Evolutionary conservation across 2,329 filamentous ascomycete species (phyloP).

Genomic region (Trichoderma hamatum): DNA sequence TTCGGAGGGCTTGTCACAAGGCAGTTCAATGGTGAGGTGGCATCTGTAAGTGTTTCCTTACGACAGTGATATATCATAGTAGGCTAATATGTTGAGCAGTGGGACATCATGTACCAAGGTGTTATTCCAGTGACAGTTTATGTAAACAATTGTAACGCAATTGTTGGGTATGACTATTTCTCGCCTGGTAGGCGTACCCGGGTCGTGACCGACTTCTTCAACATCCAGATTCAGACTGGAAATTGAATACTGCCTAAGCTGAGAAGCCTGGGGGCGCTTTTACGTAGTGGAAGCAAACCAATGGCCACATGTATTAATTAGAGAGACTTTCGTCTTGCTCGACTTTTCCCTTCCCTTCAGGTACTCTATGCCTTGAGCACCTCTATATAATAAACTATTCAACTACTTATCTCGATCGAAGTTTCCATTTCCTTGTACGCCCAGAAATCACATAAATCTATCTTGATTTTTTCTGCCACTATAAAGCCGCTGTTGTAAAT

Average conservation of each 20-base stretch:
- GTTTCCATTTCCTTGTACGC: background rate
- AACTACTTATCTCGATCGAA: background rate
- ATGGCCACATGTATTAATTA: background rate
- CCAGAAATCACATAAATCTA: conserved; percentile 34
- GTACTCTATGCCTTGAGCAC: background rate
- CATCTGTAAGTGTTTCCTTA: conserved; percentile 32
- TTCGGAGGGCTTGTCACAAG: conserved; percentile 34
- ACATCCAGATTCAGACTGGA: conserved; percentile 30
- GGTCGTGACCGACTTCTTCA: conserved; percentile 39
- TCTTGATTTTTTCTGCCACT: conserved; percentile 31
- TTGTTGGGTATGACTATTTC: conserved; percentile 46
- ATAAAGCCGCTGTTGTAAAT: conserved; percentile 33
- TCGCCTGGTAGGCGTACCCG: conserved; percentile 35
- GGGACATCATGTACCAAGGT: conserved; percentile 43
- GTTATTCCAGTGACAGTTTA: conserved; percentile 43
- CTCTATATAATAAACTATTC: background rate
- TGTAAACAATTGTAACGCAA: conserved; percentile 38
- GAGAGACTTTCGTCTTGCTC: background rate
- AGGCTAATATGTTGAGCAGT: conserved; percentile 32
- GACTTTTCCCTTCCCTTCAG: background rate
- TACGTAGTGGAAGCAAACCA: too few species aligned
- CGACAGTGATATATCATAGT: background rate
- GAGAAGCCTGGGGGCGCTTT: too few species aligned
- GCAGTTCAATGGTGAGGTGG: conserved; percentile 32
- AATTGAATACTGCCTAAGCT: background rate